A percentile compares a stretch with the other conserved stretches of the same genome.
These are phyloP conservation scores for Suillus americanus DNA, from an alignment of 768 basidiomycete species.

Conservation along the genomic window DNA sequence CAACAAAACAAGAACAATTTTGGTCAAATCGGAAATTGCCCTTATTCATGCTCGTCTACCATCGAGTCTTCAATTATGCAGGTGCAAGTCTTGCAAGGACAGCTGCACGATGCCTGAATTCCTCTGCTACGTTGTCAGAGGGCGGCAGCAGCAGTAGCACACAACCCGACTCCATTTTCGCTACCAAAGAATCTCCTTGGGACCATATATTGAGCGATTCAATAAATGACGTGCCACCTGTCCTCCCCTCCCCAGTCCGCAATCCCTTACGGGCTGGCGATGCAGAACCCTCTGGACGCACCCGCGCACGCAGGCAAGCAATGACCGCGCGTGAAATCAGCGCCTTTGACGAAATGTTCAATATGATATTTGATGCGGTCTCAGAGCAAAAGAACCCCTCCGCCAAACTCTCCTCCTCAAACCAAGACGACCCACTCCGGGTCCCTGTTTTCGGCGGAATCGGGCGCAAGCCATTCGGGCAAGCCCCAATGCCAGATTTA, in stretches of 20 bases:
- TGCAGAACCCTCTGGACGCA: not conserved
- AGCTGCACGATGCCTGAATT: slow-evolving; percentile 5
- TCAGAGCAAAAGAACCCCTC: slow-evolving; percentile 31
- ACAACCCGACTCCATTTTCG: slow-evolving; percentile 33
- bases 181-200: slow-evolving; percentile 42
- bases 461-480: slow-evolving; percentile 16
- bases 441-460: slow-evolving; percentile 10
- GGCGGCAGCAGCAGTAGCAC: not conserved
- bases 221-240: slow-evolving; percentile 34
- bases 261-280: slow-evolving; percentile 14
- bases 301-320: slow-evolving; percentile 43
- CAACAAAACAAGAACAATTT: not conserved
- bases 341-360: slow-evolving; percentile 73
- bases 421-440: not conserved
- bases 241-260: slow-evolving; percentile 19
- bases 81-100: slow-evolving; percentile 4
- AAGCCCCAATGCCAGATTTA: slow-evolving; percentile 42
- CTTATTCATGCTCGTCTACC: slow-evolving; percentile 21
- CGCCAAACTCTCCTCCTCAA: slow-evolving; percentile 9
- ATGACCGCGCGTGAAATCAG: slow-evolving; percentile 69
- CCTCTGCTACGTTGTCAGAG: not conserved
- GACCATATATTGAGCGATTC: slow-evolving; percentile 51
- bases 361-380: slow-evolving; percentile 62
- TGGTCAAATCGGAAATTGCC: not conserved
- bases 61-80: slow-evolving; percentile 10